Evolutionary conservation across 495 filamentous ascomycete species (phyloP).

Genomic region (Pseudotulostoma volvatum): DNA sequence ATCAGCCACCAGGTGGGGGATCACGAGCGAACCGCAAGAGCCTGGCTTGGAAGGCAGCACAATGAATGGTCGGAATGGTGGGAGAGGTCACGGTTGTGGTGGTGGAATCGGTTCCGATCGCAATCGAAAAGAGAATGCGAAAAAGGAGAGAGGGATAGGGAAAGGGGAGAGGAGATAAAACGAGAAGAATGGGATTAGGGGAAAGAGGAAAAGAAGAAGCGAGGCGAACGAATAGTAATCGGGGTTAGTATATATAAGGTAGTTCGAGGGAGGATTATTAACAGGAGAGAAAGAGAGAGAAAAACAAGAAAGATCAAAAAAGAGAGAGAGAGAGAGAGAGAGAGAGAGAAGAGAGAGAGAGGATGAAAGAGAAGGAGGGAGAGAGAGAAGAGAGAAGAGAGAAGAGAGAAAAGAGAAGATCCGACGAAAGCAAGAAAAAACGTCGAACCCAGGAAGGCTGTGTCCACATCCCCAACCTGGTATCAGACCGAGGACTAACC

Average conservation of each 20-base stretch:
- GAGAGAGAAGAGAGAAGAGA: constrained; percentile 4
- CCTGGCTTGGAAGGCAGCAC: constrained; percentile 5
- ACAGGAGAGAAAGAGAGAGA: constrained; percentile 3
- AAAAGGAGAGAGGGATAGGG: constrained; percentile 1
- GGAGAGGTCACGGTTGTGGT: constrained; percentile 1
- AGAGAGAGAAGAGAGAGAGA: constrained; percentile 9
- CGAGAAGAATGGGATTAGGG: too few species aligned
- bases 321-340: constrained; percentile 4
- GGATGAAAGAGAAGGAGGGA: constrained; percentile 11
- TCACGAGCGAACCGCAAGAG: neutral
- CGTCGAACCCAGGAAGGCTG: too few species aligned
- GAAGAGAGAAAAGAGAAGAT: neutral
- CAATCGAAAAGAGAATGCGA: neutral
- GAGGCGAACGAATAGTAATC: constrained; percentile 7
- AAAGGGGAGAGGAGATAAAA: constrained; percentile 3
- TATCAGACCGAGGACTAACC: too few species aligned
- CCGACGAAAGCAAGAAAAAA: too few species aligned
- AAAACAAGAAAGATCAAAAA: constrained; percentile 3
- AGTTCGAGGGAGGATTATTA: constrained; percentile 3
- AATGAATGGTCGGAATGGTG: constrained; percentile 4
- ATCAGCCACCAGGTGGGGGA: neutral
- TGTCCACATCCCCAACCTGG: too few species aligned
- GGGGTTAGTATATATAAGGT: too few species aligned
- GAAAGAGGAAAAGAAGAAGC: constrained; percentile 7
- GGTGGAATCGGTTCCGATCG: constrained; percentile 1